Conservation (phyloP, 306 rosid species). For the Castanea crenata region DNA sequence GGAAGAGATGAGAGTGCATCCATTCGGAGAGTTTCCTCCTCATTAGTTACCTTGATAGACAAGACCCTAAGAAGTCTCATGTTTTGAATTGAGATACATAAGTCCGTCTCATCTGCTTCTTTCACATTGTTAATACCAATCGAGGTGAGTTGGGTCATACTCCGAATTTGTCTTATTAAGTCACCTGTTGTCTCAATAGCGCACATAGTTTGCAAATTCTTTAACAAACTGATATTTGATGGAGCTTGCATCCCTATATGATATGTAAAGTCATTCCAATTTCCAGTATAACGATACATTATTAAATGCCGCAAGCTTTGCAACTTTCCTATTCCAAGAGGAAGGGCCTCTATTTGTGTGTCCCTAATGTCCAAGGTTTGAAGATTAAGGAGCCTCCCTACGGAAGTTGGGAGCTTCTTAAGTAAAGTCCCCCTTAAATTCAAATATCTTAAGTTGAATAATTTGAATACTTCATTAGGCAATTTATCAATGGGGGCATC, state of each 20-base stretch:
- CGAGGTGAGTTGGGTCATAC: rapidly evolving
- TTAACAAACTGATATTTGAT: rapidly evolving
- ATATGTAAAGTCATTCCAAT: rapidly evolving
- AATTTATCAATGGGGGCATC: too few relatives aligned
- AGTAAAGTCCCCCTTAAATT: too few relatives aligned
- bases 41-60: not conserved
- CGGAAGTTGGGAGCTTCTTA: too few relatives aligned
- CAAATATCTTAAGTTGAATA: too few relatives aligned
- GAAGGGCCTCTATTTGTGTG: too few relatives aligned
- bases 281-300: rapidly evolving
- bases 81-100: conserved; percentile 10
- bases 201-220: not conserved
- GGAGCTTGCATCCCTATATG: rapidly evolving
- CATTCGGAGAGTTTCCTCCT: not conserved
- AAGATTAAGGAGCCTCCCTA: too few relatives aligned
- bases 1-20: conserved; percentile 10
- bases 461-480: too few relatives aligned
- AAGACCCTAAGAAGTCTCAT: not conserved
- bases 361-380: too few relatives aligned
- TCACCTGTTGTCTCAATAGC: not conserved
- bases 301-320: rapidly evolving
- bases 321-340: rapidly evolving
- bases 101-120: not conserved
- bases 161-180: not conserved
- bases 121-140: conserved; percentile 1